phyloP scores from a whole-genome alignment of 805 yeast genomes.

The Priceomyces melissophilus region DNA sequence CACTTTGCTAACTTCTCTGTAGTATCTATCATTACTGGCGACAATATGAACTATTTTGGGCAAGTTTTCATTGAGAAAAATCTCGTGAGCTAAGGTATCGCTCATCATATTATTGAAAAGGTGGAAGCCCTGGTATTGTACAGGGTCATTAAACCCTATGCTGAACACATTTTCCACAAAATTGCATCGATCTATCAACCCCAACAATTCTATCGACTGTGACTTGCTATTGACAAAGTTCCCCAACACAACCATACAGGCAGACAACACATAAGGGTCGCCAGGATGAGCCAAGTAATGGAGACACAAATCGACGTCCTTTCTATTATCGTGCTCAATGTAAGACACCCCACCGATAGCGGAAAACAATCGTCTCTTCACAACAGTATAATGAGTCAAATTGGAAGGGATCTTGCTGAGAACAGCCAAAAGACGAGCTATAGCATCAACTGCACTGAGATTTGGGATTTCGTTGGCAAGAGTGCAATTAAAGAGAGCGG shows the following conservation, averaged over 20 bases:
- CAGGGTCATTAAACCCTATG: conserved; percentile 25
- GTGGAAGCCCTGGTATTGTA: conserved; percentile 37
- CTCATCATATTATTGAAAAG: conserved; percentile 28
- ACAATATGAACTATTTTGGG: conserved; percentile 21
- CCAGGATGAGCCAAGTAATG: conserved; percentile 4
- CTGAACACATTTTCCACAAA: conserved; percentile 20
- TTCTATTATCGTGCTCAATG: conserved; percentile 23
- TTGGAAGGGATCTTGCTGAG: conserved; percentile 4
- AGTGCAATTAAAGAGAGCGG: conserved; percentile 17
- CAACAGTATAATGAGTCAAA: conserved; percentile 8
- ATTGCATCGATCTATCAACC: conserved; percentile 2
- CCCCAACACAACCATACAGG: conserved; percentile 32
- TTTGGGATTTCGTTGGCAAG: conserved; percentile 10
- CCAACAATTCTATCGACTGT: conserved; percentile 10
- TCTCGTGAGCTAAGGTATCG: conserved; percentile 8
- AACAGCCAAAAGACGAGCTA: conserved; percentile 4
- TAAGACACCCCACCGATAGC: conserved; percentile 34
- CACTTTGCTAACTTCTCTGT: conserved; percentile 27
- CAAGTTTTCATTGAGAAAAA: conserved; percentile 15
- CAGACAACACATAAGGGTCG: conserved; percentile 26
- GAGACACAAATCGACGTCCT: conserved; percentile 16
- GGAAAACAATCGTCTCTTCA: conserved; percentile 29
- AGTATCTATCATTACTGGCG: conserved; percentile 32
- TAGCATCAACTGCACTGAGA: conserved; percentile 1
- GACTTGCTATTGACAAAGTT: conserved; percentile 26